A percentile compares a stretch with the other conserved stretches of the same genome.
Evolutionary conservation across 805 yeast genomes (phyloP).

Genomic region (Yamadazyma ubonensis): DNA sequence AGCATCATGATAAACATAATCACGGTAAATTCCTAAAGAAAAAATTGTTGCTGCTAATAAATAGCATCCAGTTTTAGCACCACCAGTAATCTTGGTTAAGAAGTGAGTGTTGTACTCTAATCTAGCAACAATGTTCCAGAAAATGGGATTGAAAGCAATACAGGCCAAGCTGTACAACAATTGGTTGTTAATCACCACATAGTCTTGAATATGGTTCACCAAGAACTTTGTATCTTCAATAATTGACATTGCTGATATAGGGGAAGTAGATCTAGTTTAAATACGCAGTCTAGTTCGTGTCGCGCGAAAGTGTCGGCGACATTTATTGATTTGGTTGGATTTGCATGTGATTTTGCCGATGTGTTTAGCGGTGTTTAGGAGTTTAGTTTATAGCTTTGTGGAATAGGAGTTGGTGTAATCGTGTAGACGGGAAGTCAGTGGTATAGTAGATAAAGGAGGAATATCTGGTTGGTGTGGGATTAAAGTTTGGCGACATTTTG

Average conservation of each 20-base stretch:
- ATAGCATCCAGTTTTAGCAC: constrained; percentile 77
- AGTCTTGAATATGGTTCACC: constrained; percentile 18
- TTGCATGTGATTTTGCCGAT: constrained; percentile 3
- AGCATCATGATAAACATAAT: constrained; percentile 69
- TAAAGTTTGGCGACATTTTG: too few relatives aligned
- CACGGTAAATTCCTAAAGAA: constrained; percentile 80
- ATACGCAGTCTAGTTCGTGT: neutral
- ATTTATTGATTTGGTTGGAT: constrained; percentile 1
- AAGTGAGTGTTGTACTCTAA: constrained; percentile 75
- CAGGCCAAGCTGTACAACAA: constrained; percentile 51
- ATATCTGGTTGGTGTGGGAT: too few relatives aligned
- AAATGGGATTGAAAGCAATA: constrained; percentile 88
- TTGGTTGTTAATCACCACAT: constrained; percentile 22
- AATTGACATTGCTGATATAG: constrained; percentile 11
- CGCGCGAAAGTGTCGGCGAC: constrained; percentile 1
- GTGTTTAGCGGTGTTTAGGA: neutral
- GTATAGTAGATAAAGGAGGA: too few relatives aligned
- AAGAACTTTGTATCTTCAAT: constrained; percentile 22
- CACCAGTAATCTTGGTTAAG: constrained; percentile 71
- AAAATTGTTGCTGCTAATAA: constrained; percentile 79
- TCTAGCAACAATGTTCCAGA: constrained; percentile 94
- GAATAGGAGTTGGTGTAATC: neutral
- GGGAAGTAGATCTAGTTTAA: neutral
- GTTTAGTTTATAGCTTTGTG: neutral
- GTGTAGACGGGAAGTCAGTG: too few relatives aligned